Evolutionary conservation across 768 basidiomycete genomes (phyloP), one percentile per base, ranked within the genome.

Genomic region (Lentinula edodes): DNA sequence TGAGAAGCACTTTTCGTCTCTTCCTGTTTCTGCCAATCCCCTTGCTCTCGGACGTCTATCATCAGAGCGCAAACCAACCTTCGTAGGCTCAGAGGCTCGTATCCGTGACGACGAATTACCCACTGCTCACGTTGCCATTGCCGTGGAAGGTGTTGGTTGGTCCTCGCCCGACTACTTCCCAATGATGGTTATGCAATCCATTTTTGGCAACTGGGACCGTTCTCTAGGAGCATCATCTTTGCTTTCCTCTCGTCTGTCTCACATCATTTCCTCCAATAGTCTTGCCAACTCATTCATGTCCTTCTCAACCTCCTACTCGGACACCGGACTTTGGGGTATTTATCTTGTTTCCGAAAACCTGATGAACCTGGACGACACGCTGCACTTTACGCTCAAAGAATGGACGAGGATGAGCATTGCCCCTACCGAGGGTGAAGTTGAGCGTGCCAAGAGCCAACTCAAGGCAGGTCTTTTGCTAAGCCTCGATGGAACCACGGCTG

Each of bases 221-320:
- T 91, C 90, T 52, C 87, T 98, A 68, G 97, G 96, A 67, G 86
- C 93, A 52, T 89, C 93, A 2, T 83, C 93, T 23, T 81, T 97
- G 58, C 86, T 96, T 65, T 94, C 92, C 63, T 97, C 94, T 56
- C 87, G 90, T 56, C 88, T 99, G 59, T 91, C 91, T 28, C 90
- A 95, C 74, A 90, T 94, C 74, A 83, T 98, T 69, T 91, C 93
- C 41, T 80, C 83, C 58, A 88, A 98, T 84, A 91, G 93, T 82
- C 93, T 98, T 71, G 97, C 97, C 70, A 99, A 98, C 82, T 93
- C 90, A 62, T 99, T 91, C 89, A 96, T 98, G 93, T 93, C 91
- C 58, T 99, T 98, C 88, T 96, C 94, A 16, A 98, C 96, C 1
- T 93, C 91, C 6, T 99, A 99, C 81, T 94, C 95, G 6, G 97